Evolutionary conservation across 2,329 filamentous ascomycete genomes (phyloP).

Genomic region (Diaporthe citri): DNA sequence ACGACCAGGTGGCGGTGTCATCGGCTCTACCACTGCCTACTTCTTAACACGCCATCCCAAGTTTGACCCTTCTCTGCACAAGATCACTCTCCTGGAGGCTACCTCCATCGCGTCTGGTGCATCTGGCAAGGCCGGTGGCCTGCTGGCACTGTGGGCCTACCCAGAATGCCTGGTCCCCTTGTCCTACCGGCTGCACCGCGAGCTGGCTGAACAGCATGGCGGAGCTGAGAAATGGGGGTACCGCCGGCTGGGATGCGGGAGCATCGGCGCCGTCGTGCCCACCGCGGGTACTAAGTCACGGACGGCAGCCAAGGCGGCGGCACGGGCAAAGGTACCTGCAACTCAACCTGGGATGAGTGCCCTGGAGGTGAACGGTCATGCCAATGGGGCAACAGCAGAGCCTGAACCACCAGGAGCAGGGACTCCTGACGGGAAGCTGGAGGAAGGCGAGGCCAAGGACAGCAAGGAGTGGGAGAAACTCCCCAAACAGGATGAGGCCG

Average conservation of each 20-base stretch:
- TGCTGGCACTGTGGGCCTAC: constrained; percentile 93
- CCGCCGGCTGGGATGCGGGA: constrained; percentile 80
- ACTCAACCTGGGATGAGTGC: constrained; percentile 32
- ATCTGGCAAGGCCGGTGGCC: constrained; percentile 92
- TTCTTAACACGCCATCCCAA: constrained; percentile 88
- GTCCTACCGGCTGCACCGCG: constrained; percentile 84
- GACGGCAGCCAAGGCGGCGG: constrained; percentile 50
- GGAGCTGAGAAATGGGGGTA: constrained; percentile 90
- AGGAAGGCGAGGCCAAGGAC: constrained; percentile 41
- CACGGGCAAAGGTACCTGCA: constrained; percentile 34
- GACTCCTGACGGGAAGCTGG: not conserved
- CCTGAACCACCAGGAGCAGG: not conserved
- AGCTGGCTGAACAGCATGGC: constrained; percentile 86
- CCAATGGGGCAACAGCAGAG: constrained; percentile 13
- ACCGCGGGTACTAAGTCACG: constrained; percentile 50
- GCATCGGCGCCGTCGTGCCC: constrained; percentile 55
- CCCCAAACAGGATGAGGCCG: constrained; percentile 68
- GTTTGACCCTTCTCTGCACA: constrained; percentile 81
- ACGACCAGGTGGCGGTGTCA: constrained; percentile 84
- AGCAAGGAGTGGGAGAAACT: constrained; percentile 71
- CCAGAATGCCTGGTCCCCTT: constrained; percentile 86
- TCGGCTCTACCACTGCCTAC: constrained; percentile 92
- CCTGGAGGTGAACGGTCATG: constrained; percentile 20
- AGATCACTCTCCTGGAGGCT: constrained; percentile 89
- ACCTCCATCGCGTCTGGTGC: constrained; percentile 88